Evolutionary conservation across 345 rosid genomes (phyloP).

Genomic region (Balakata baccata): DNA sequence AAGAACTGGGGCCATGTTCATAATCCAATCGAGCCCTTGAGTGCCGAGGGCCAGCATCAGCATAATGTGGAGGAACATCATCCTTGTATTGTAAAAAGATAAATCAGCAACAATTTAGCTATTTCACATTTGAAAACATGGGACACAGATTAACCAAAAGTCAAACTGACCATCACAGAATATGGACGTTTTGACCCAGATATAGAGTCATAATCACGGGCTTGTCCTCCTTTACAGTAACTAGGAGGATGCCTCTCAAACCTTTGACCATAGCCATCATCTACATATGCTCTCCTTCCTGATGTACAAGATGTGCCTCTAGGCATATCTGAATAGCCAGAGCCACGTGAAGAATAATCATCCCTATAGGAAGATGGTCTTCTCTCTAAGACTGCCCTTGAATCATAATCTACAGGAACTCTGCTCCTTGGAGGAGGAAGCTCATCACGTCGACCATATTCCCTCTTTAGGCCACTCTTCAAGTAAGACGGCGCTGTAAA

Average conservation of each 20-base stretch:
- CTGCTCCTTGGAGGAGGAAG: conserved; percentile 81
- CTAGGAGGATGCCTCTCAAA: conserved; percentile 75
- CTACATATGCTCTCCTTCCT: conserved; percentile 72
- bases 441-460: conserved; percentile 70
- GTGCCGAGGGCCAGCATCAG: conserved; percentile 60
- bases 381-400: conserved; percentile 74
- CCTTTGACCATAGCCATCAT: conserved; percentile 74
- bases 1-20: conserved; percentile 54
- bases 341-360: conserved; percentile 63
- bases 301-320: conserved; percentile 63
- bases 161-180: conserved; percentile 61
- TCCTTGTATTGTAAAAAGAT: conserved; percentile 42
- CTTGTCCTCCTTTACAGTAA: conserved; percentile 70
- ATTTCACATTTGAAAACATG: not conserved
- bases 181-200: conserved; percentile 91
- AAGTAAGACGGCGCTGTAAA: conserved; percentile 66
- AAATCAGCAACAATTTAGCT: conserved; percentile 6
- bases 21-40: conserved; percentile 91
- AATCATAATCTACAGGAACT: conserved; percentile 65
- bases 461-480: conserved; percentile 76
- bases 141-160: not conserved
- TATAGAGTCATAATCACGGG: conserved; percentile 78
- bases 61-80: conserved; percentile 81
- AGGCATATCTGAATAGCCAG: conserved; percentile 71
- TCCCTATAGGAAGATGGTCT: conserved; percentile 73